Percentiles rank a stretch among this genome's conserved stretches.
Conservation (phyloP, 257 asterid species). For the Ehretia macrophylla region DNA sequence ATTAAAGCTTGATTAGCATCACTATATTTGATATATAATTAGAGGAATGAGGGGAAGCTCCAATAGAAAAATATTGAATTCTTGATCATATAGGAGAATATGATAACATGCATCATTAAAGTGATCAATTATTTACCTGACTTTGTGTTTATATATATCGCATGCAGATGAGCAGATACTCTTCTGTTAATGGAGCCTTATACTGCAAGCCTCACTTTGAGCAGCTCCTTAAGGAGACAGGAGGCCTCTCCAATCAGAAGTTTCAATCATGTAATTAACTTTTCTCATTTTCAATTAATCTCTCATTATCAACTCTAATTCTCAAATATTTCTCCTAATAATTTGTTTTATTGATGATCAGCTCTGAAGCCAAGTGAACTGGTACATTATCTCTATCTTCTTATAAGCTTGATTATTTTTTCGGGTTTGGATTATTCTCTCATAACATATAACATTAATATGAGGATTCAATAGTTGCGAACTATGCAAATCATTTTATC, state of each 20-base stretch:
- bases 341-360: background rate
- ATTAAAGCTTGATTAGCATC: too few relatives aligned
- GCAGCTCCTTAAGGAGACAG: conserved; percentile 54
- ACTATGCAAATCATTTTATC: background rate
- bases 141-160: too few relatives aligned
- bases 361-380: conserved; percentile 33
- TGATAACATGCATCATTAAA: too few relatives aligned
- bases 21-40: too few relatives aligned
- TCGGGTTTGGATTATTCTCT: background rate
- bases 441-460: too few relatives aligned
- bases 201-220: conserved; percentile 65
- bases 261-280: conserved; percentile 36
- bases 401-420: background rate
- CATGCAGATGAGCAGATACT: conserved; percentile 57
- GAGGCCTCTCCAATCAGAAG: conserved; percentile 36
- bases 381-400: conserved; percentile 22
- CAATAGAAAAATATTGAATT: too few relatives aligned
- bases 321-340: background rate
- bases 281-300: background rate
- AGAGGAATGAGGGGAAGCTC: too few relatives aligned
- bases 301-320: background rate
- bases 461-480: too few relatives aligned
- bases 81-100: too few relatives aligned
- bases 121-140: too few relatives aligned
- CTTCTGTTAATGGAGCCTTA: conserved; percentile 44